phyloP scores from a whole-genome alignment of 352 stramenopile species.

The Phytophthora cajani region DNA sequence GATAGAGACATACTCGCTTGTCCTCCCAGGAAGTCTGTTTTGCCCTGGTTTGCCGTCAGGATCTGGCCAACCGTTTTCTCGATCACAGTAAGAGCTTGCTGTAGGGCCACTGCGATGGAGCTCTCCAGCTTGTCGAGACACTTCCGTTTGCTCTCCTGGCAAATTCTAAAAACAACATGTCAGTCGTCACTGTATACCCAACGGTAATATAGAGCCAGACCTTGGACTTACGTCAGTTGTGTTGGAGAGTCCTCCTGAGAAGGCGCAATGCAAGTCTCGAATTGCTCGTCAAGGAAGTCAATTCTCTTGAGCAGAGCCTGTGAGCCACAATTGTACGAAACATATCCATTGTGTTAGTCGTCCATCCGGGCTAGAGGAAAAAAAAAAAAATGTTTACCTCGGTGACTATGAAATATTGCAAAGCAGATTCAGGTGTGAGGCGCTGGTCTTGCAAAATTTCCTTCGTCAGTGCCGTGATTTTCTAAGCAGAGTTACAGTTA shows the following conservation, averaged over 20 bases:
- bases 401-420: constrained; percentile 69
- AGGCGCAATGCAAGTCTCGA: constrained; percentile 50
- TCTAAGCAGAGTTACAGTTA: constrained; percentile 36
- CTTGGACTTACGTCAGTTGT: constrained; percentile 66
- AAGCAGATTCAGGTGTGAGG: constrained; percentile 59
- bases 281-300: constrained; percentile 70
- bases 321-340: background rate
- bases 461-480: constrained; percentile 56
- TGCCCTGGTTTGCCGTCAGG: constrained; percentile 66
- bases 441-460: constrained; percentile 75
- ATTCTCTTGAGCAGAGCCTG: constrained; percentile 68
- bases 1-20: constrained; percentile 79
- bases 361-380: background rate
- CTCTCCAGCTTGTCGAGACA: constrained; percentile 72
- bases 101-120: constrained; percentile 50
- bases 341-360: background rate
- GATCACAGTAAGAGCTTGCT: constrained; percentile 67
- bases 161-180: constrained; percentile 55
- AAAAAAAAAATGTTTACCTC: constrained; percentile 47
- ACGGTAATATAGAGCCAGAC: background rate
- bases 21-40: constrained; percentile 79
- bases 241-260: constrained; percentile 58
- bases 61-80: constrained; percentile 65
- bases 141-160: constrained; percentile 77
- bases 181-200: background rate